Evolutionary conservation across 2,329 filamentous ascomycete species (phyloP).

Genomic region (Dactylellina leptospora): DNA sequence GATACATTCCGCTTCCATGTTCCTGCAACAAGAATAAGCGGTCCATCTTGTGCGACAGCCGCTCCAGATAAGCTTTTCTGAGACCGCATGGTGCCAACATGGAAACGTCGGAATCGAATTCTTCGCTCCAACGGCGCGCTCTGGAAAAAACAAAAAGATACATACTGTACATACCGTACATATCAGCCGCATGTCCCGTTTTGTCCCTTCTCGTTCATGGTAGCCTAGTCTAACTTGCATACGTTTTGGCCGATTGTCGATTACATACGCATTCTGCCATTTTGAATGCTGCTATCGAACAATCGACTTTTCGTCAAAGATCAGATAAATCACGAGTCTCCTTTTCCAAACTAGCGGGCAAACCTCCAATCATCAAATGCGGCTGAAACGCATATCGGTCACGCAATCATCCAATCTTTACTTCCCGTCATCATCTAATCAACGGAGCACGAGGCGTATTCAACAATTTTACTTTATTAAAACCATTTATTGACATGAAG

Average conservation of each 20-base stretch:
- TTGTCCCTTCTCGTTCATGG: background rate
- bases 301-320: slow-evolving; percentile 10
- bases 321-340: slow-evolving; percentile 6
- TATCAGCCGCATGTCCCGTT: slow-evolving; percentile 27
- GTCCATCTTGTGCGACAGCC: slow-evolving; percentile 19
- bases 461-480: slow-evolving; percentile 39
- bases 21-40: slow-evolving; percentile 3
- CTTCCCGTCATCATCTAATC: too few relatives aligned
- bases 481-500: slow-evolving; percentile 47
- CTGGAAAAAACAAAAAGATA: background rate
- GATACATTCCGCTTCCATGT: slow-evolving; percentile 15
- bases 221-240: background rate
- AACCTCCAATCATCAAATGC: too few relatives aligned
- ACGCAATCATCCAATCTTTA: too few relatives aligned
- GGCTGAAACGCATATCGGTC: too few relatives aligned
- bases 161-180: too few relatives aligned
- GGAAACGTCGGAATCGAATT: background rate
- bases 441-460: background rate
- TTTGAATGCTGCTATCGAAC: background rate
- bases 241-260: background rate
- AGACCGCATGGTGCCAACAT: background rate
- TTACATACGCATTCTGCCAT: background rate
- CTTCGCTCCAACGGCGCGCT: background rate
- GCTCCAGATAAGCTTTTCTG: slow-evolving; percentile 41
- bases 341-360: too few relatives aligned